Base-by-base conservation (phyloP, 2,329 filamentous ascomycete genomes). In the Fonsecaea multimorphosa region DNA sequence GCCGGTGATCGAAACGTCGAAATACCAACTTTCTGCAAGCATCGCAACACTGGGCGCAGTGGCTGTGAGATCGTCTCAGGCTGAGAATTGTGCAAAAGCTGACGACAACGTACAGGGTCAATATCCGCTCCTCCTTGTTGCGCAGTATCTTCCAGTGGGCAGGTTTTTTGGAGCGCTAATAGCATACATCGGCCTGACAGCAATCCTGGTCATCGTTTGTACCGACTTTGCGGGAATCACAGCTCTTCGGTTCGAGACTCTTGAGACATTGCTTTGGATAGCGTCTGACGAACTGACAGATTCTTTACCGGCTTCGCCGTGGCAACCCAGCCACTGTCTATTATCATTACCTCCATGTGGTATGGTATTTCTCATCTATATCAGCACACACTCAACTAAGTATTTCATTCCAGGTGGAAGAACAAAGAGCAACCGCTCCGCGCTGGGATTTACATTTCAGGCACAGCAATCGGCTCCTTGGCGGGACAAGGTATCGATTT, bases 311-410 rank as follows among this genome's bases (percentile, higher is more conserved):
- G 61, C 27, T 57, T 63, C 36, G 52, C 61, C 9, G 53, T 58
- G 32, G 52, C 51, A 22, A 22, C 53, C 14, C 61, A 63, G 31
- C 61, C 61, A n/a, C 61, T 63, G 9, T 63, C 61, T 34, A 51
- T 63, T 27, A 56, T 63, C 52, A 57, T 63, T 16, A 63, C 61
- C 3, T 57, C 61, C 38, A 63, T 63, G 61, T 63, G 61, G 53
- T 63, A 61, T 44, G 44, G 11, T 9, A 6, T 34, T 53, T 53
- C 27, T 19, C 46, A 24, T 12, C 44, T 27, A 3, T 32, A 36
- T 44, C 8, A 36, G 22, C 14, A 24, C 49, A 14, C n/a, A 8
- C 44, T 8, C 38, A 11, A 27, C 22, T 31, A 24, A 55, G 24
- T 8, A 31, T 12, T n/a, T 12, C 9, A 16, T 44, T 9, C 16